These are phyloP conservation scores for Neophaeococcomyces mojaviensis DNA, from an alignment of 2,329 filamentous ascomycete species.

Conservation along the genomic window DNA sequence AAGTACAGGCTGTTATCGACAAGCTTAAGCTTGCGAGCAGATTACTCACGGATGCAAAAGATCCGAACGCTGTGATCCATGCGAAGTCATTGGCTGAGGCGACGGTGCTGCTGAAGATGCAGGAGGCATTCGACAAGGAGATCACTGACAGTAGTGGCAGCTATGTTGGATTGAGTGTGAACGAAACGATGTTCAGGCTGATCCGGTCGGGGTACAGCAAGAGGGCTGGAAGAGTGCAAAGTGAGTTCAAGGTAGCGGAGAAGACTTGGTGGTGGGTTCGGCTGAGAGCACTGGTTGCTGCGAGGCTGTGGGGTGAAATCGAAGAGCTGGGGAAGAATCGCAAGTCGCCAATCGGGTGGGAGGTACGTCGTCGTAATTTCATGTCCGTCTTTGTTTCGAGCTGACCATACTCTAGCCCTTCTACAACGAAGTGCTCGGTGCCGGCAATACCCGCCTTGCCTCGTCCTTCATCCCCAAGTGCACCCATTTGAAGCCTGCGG, in stretches of 20 bases:
- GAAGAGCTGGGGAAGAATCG: constrained; percentile 69
- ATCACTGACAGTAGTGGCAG: constrained; percentile 53
- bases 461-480: constrained; percentile 83
- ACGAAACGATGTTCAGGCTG: constrained; percentile 86
- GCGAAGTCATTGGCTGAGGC: constrained; percentile 72
- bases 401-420: constrained; percentile 57
- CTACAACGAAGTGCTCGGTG: constrained; percentile 79
- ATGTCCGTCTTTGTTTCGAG: neutral
- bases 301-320: constrained; percentile 85
- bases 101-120: constrained; percentile 69
- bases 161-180: constrained; percentile 77
- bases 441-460: constrained; percentile 83
- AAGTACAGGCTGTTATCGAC: constrained; percentile 63
- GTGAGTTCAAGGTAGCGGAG: constrained; percentile 87
- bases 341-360: constrained; percentile 93
- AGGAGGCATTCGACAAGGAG: constrained; percentile 80
- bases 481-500: constrained; percentile 57
- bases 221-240: constrained; percentile 77
- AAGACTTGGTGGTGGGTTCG: constrained; percentile 84
- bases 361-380: constrained; percentile 51
- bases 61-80: constrained; percentile 59
- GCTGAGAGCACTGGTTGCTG: constrained; percentile 78
- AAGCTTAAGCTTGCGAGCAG: constrained; percentile 84
- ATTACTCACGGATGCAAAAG: constrained; percentile 74
- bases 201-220: constrained; percentile 74